phyloP scores from a whole-genome alignment of 1,284 basidiomycete species.

The Boletus hoseneyae region DNA sequence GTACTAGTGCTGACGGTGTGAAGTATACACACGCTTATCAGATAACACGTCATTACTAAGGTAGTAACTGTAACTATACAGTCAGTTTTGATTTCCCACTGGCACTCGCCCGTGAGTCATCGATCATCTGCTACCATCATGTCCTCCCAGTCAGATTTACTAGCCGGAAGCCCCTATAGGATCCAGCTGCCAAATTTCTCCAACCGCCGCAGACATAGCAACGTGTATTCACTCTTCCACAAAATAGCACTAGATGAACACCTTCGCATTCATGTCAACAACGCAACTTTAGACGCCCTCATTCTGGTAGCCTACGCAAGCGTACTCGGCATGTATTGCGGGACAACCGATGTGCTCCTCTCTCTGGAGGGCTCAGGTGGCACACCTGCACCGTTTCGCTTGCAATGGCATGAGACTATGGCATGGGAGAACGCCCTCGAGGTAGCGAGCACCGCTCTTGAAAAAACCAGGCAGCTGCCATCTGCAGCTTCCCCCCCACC shows the following conservation, averaged over 20 bases:
- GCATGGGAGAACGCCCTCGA: slow-evolving; percentile 34
- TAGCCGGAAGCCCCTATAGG: slow-evolving; percentile 29
- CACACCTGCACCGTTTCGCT: slow-evolving; percentile 30
- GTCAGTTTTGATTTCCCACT: neutral
- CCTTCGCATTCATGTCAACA: slow-evolving; percentile 1
- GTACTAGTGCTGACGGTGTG: no score
- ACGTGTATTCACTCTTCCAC: slow-evolving; percentile 3
- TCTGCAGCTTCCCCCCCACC: slow-evolving; percentile 5
- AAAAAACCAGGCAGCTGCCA: slow-evolving; percentile 13
- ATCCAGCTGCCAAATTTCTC: slow-evolving; percentile 39
- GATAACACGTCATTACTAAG: no score
- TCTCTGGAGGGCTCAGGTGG: slow-evolving; percentile 25
- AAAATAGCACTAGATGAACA: slow-evolving; percentile 6
- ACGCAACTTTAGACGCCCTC: slow-evolving; percentile 13
- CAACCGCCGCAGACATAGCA: slow-evolving; percentile 22
- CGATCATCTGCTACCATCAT: neutral
- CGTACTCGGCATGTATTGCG: slow-evolving; percentile 41
- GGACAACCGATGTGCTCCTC: slow-evolving; percentile 38
- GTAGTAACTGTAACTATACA: neutral
- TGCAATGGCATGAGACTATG: slow-evolving; percentile 36
- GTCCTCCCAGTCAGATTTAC: slow-evolving; percentile 8
- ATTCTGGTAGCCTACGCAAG: slow-evolving; percentile 35
- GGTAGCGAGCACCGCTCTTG: slow-evolving; percentile 21
- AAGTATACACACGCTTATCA: no score
- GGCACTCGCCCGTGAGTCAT: no score